These are phyloP conservation scores for Phytophthora citrophthora DNA, from an alignment of 352 stramenopile genomes.

Conservation along the genomic window DNA sequence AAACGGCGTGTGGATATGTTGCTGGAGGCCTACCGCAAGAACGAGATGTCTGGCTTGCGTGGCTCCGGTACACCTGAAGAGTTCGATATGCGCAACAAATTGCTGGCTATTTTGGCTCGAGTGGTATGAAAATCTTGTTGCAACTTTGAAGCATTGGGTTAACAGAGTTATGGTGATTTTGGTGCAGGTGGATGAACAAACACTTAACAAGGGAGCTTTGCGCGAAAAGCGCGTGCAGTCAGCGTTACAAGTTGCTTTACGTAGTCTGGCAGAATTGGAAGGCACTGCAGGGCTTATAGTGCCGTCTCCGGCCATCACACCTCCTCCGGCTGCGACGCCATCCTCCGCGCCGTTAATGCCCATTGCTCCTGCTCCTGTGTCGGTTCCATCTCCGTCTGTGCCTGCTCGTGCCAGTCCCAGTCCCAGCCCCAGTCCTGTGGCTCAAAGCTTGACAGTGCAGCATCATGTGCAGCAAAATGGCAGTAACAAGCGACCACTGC, in stretches of 20 bases:
- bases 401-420: conserved; percentile 18
- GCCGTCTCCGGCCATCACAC: conserved; percentile 7
- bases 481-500: conserved; percentile 33
- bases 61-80: conserved; percentile 41
- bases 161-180: conserved; percentile 8
- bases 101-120: conserved; percentile 38
- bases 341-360: conserved; percentile 23
- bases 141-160: conserved; percentile 1
- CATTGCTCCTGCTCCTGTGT: conserved; percentile 34
- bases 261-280: conserved; percentile 33
- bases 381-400: neutral
- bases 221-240: conserved; percentile 44
- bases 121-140: conserved; percentile 23
- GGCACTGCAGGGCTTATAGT: conserved; percentile 4
- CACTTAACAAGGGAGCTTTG: conserved; percentile 41
- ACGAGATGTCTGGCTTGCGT: conserved; percentile 42
- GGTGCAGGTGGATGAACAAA: conserved; percentile 45
- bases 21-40: conserved; percentile 44
- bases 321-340: conserved; percentile 6
- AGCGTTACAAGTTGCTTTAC: conserved; percentile 31
- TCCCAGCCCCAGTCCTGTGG: conserved; percentile 15
- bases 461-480: conserved; percentile 37
- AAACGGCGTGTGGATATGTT: conserved; percentile 52
- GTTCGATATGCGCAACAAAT: conserved; percentile 45
- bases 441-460: conserved; percentile 10